Base-by-base conservation (phyloP, 495 filamentous ascomycete species). In the Daldinia bambusicola region DNA sequence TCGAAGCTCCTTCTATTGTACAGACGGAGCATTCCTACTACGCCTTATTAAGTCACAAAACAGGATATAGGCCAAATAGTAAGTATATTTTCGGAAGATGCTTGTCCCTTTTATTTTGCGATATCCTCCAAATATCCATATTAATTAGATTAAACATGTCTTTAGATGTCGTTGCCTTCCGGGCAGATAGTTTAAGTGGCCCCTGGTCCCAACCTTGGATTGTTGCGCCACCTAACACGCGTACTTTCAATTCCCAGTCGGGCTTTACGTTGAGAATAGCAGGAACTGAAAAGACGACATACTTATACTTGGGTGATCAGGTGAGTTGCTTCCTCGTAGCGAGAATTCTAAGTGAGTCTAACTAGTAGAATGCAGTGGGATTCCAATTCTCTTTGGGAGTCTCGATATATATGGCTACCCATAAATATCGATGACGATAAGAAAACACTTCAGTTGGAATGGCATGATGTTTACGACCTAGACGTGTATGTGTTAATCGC, bases 141-240 rank as follows among this genome's bases (percentile, higher is more conserved):
- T 16, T 7, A 2, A 6, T 22, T 4, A 8, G 22, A 14, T 64
- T 72, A 16, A 72, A 31, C 1, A 10, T 8, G 13, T 8, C 38
- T 37, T 13, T 36, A 81, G 80, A 84, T 36, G 82, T 84, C 5
- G 82, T 84, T 9, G 79, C 79, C 2, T 84, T 82, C 58, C 76
- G 84, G 22, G 80, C 82, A 2, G 82, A 85, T 72, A 79, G 75
- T 2, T 70, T 87, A 16, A 75, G 68, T n/a, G 85, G 85, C 0
- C 84, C 84, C 0, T 86, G 85, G 85, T 83, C 80, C 0, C 83
- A 85, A 74, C 84, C 84, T 0, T 85, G 80, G 59, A 83, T 81
- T 13, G 76, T 86, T 4, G 74, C 82, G 0, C 81, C 84, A 1
- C 75, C 81, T 36, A 83, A 85, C 63, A 86, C 83, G 0, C 74